Evolutionary conservation across 352 stramenopile species (phyloP).

Genomic region (Phytophthora vignae): DNA sequence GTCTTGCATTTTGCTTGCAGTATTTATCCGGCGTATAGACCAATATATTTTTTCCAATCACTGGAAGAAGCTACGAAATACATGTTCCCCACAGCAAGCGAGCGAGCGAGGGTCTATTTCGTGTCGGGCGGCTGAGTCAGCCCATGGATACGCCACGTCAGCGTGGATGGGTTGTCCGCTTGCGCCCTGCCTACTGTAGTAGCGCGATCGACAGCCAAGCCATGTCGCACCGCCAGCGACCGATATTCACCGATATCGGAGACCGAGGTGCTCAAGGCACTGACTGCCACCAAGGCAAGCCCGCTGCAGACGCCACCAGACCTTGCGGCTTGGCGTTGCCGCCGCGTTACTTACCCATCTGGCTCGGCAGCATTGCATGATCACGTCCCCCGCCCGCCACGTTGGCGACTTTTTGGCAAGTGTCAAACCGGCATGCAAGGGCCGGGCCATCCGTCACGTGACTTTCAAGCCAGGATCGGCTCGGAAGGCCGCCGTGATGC

Average conservation of each 20-base stretch:
- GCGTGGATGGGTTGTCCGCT: conserved; percentile 5
- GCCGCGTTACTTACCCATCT: background rate
- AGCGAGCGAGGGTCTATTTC: conserved; percentile 19
- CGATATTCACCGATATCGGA: too few species aligned
- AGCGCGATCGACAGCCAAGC: conserved; percentile 12
- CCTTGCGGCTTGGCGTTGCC: too few species aligned
- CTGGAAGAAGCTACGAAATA: too few species aligned
- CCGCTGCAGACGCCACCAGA: too few species aligned
- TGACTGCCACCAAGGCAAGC: too few species aligned
- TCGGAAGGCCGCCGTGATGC: background rate
- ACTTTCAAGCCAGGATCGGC: background rate
- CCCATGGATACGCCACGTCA: too few species aligned
- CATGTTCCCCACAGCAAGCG: conserved; percentile 25
- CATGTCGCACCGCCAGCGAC: background rate
- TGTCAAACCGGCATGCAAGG: background rate
- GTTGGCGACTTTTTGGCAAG: conserved; percentile 9
- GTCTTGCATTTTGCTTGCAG: too few species aligned
- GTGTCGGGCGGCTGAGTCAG: conserved; percentile 19
- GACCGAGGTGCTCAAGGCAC: too few species aligned
- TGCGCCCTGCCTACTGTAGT: too few species aligned
- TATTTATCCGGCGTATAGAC: too few species aligned
- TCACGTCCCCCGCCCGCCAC: conserved; percentile 12
- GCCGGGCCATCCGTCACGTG: background rate
- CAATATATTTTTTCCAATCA: too few species aligned
- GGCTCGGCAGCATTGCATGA: conserved; percentile 5